Base-by-base conservation (phyloP, 371 early-diverging fungal species). In the Capillidium rhysosporum region DNA sequence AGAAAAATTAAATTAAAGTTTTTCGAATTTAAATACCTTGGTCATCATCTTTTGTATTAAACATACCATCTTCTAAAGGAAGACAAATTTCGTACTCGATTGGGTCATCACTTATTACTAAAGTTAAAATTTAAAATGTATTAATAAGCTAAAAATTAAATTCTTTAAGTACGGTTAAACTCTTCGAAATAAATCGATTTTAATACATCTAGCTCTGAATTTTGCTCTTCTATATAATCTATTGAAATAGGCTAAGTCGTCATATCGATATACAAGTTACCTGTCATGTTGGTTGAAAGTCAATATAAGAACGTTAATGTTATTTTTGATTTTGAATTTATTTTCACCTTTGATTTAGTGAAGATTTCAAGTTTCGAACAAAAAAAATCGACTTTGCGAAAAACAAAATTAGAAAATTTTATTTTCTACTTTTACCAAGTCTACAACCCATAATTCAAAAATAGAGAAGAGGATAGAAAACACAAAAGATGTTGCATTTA, bases 171-270 rank as follows among this genome's bases (percentile, higher is more conserved):
- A 79, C 80, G 74, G 61, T 71, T 68, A 57, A 89, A 84, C 68
- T 92, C 92, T 46, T 85, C 86, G 47, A 80, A 82, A 70, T 88
- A 94, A 67, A 94, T 94, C 51, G 90, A 89, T 55, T 80, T 73
- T 46, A 94, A 78, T 16, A 86, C 90, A 62, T 92, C 93, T 46
- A 92, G 63, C 63, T 94, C 95, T 59, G 82, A 84, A 24, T 72
- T 68, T 64, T 84, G 83, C 65, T 88, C 88, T 59, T 80, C 84
- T 29, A 63, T 60, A 65, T 82, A 84, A 62, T 80, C 82, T 80
- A 51, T 7, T 43, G 4, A 18, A 20, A 18, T 43, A 43, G 21
- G 9, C 4, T 43, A 9, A 20, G 14, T 43, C n/a, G 21, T 43
- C n/a, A 9, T 5, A 18, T 9, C n/a, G 21, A 5, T 3, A 9